phyloP scores from a whole-genome alignment of 345 rosid genomes.

The Gossypium ekmanianum region DNA sequence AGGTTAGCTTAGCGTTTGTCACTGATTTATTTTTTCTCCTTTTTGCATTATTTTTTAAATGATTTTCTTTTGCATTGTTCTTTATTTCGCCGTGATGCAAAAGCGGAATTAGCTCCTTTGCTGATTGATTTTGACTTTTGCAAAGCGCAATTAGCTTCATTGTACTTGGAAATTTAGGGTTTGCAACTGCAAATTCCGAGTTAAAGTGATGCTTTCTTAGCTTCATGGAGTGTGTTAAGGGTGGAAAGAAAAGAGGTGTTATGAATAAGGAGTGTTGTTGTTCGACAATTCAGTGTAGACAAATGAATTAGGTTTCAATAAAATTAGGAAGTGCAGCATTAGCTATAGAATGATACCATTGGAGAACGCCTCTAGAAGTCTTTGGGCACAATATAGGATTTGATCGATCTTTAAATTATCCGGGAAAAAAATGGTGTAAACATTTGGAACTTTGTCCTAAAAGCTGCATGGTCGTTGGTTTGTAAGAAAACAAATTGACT shows the following conservation, averaged over 20 bases:
- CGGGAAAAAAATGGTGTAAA: neutral
- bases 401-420: neutral
- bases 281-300: neutral
- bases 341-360: no score
- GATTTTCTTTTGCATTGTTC: neutral
- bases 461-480: neutral
- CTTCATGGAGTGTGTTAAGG: neutral
- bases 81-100: neutral
- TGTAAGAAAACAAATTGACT: neutral
- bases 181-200: neutral
- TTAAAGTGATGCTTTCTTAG: neutral
- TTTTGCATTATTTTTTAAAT: neutral
- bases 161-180: neutral
- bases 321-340: neutral
- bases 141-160: neutral
- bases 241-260: neutral
- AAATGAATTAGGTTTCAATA: neutral
- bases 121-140: neutral
- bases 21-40: neutral
- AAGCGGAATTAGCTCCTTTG: neutral
- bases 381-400: neutral
- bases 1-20: neutral
- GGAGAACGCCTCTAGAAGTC: no score
- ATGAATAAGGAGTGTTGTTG: neutral
- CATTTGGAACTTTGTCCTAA: neutral